Percentiles rank a stretch among this genome's conserved stretches.
Evolutionary conservation across 208 protist genomes (phyloP).

Genomic region (Crithidia mellificae): DNA sequence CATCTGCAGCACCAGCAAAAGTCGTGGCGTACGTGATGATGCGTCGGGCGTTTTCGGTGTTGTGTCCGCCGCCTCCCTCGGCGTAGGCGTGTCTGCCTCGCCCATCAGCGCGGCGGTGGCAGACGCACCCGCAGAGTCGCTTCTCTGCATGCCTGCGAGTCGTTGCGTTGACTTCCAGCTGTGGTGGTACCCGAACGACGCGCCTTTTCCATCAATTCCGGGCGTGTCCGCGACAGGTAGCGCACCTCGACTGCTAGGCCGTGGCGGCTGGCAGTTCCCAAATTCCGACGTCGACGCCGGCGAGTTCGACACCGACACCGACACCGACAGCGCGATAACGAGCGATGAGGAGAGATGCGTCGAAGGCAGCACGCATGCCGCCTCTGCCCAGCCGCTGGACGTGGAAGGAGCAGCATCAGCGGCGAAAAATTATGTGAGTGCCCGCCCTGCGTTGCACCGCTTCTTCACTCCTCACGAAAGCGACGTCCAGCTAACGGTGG

Average conservation of each 20-base stretch:
- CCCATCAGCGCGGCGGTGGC: not conserved
- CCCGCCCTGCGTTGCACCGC: slow-evolving; percentile 2
- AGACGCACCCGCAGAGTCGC: slow-evolving; percentile 7
- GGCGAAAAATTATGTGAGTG: too few species aligned
- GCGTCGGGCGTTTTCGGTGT: not conserved
- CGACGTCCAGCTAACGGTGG: slow-evolving; percentile 10
- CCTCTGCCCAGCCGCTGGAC: too few species aligned
- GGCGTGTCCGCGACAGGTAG: not conserved
- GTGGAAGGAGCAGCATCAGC: too few species aligned
- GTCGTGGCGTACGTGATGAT: too few species aligned
- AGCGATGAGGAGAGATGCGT: not conserved
- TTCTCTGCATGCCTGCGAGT: slow-evolving; percentile 22
- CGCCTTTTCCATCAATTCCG: not conserved
- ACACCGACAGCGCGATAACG: not conserved
- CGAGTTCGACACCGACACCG: not conserved
- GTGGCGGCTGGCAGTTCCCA: slow-evolving; percentile 25
- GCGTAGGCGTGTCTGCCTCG: too few species aligned
- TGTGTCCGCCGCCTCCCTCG: slow-evolving; percentile 12
- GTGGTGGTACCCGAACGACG: slow-evolving; percentile 27
- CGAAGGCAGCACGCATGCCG: too few species aligned
- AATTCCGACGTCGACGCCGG: not conserved
- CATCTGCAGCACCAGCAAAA: not conserved
- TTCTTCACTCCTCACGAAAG: slow-evolving; percentile 29
- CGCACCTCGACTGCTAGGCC: slow-evolving; percentile 22
- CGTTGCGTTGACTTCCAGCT: slow-evolving; percentile 17